These are phyloP conservation scores for Aspergillus sp. DNA, from an alignment of 2,329 filamentous ascomycete genomes.

Conservation along the genomic window DNA sequence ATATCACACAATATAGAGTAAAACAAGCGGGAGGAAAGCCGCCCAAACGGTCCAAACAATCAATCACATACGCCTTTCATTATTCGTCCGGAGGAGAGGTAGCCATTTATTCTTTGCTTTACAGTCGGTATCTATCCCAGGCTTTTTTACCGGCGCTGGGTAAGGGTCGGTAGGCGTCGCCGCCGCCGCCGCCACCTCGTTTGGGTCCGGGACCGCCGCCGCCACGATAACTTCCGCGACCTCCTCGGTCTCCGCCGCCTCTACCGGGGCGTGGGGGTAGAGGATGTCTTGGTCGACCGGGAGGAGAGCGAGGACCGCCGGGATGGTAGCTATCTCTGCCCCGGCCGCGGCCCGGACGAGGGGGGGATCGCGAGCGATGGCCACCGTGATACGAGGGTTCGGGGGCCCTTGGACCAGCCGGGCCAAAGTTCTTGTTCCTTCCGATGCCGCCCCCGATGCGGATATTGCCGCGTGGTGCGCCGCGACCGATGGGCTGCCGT, in stretches of 20 bases:
- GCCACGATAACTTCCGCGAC: conserved; percentile 18
- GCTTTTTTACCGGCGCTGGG: conserved; percentile 32
- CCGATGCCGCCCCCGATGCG: conserved; percentile 34
- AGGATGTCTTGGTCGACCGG: conserved; percentile 14
- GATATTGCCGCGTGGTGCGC: conserved; percentile 33
- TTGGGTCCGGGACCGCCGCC: conserved; percentile 14
- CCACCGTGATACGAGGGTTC: conserved; percentile 24
- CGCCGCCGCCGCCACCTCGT: conserved; percentile 20
- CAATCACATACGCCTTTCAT: not conserved
- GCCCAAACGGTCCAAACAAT: not conserved
- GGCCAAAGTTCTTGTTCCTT: conserved; percentile 25
- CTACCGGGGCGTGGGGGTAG: conserved; percentile 9
- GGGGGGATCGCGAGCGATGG: conserved; percentile 34
- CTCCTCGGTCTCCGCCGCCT: conserved; percentile 21
- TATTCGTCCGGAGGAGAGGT: not conserved
- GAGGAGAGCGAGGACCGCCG: conserved; percentile 20
- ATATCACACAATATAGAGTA: not conserved
- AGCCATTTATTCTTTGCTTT: conserved; percentile 3
- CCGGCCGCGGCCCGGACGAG: conserved; percentile 19
- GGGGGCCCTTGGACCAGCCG: conserved; percentile 15
- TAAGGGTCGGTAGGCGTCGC: conserved; percentile 33
- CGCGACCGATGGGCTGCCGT: conserved; percentile 26
- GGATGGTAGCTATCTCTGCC: conserved; percentile 22
- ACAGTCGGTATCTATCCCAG: conserved; percentile 33
- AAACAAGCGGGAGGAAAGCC: not conserved